Percentiles rank a stretch among this genome's conserved stretches.
phyloP scores from a whole-genome alignment of 768 basidiomycete genomes.

The Pleurotus djamor region DNA sequence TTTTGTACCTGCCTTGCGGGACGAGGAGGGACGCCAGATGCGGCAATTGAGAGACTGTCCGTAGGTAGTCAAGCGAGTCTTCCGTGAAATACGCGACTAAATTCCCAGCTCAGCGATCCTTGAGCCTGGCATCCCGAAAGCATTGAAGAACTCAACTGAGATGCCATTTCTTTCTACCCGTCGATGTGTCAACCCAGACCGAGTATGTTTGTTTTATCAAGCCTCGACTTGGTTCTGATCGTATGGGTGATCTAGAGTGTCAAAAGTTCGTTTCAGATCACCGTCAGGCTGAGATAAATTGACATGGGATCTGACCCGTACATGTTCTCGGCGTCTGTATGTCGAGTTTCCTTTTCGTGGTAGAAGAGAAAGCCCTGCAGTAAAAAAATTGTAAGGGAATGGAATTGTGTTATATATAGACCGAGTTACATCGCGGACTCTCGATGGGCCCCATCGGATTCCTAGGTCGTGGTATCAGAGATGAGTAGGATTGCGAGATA shows the following conservation, averaged over 20 bases:
- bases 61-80: conserved; percentile 58
- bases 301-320: conserved; percentile 9
- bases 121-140: conserved; percentile 10
- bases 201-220: conserved; percentile 84
- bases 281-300: conserved; percentile 3
- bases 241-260: background rate
- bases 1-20: conserved; percentile 68
- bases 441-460: conserved; percentile 77
- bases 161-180: conserved; percentile 79
- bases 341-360: conserved; percentile 58
- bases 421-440: conserved; percentile 65
- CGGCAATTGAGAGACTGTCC: conserved; percentile 65
- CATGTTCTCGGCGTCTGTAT: conserved; percentile 13
- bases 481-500: background rate
- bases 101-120: conserved; percentile 11
- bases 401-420: conserved; percentile 1
- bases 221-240: conserved; percentile 21
- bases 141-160: conserved; percentile 47
- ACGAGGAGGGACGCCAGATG: conserved; percentile 46
- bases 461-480: conserved; percentile 25
- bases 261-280: background rate
- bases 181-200: conserved; percentile 66
- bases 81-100: conserved; percentile 80
- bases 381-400: conserved; percentile 6
- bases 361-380: conserved; percentile 76